phyloP scores from a whole-genome alignment of 176 grass and related monocot genomes.

The Poa annua region DNA sequence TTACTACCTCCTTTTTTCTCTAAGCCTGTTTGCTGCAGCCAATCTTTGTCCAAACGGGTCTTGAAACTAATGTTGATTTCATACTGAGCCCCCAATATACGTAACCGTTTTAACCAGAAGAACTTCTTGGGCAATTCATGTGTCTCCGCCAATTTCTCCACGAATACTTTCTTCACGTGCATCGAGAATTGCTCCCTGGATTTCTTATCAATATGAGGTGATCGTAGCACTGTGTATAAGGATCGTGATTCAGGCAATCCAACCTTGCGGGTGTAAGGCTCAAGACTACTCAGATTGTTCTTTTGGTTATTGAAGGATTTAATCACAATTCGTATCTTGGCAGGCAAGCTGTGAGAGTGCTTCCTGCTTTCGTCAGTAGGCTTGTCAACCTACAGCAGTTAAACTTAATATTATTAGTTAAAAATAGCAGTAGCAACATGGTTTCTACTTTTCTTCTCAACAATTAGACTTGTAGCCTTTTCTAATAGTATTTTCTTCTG shows the following conservation, averaged over 20 bases:
- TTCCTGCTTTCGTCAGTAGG: background rate
- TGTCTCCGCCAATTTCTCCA: slow-evolving; percentile 35
- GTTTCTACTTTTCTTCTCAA: background rate
- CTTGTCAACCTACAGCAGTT: slow-evolving; percentile 1
- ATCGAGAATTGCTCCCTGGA: slow-evolving; percentile 65
- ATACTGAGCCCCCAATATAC: slow-evolving; percentile 54
- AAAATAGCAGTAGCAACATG: background rate
- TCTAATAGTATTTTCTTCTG: slow-evolving; percentile 1
- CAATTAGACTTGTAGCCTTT: background rate
- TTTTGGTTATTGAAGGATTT: slow-evolving; percentile 59
- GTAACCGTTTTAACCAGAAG: slow-evolving; percentile 62
- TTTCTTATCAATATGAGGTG: slow-evolving; percentile 79
- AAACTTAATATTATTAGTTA: background rate
- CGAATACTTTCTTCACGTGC: slow-evolving; percentile 54
- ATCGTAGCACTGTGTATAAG: slow-evolving; percentile 57
- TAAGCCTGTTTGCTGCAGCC: slow-evolving; percentile 3
- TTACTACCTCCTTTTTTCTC: background rate
- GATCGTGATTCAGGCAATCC: slow-evolving; percentile 53
- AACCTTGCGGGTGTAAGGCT: slow-evolving; percentile 43
- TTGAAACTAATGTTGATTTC: slow-evolving; percentile 55
- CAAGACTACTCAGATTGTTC: slow-evolving; percentile 44
- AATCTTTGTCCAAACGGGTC: slow-evolving; percentile 53
- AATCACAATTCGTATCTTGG: slow-evolving; percentile 65
- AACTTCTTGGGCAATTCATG: slow-evolving; percentile 54
- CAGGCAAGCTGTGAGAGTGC: background rate